Evolutionary conservation across 1,139 yeast genomes (phyloP).

Genomic region (Yueomyces sp.): DNA sequence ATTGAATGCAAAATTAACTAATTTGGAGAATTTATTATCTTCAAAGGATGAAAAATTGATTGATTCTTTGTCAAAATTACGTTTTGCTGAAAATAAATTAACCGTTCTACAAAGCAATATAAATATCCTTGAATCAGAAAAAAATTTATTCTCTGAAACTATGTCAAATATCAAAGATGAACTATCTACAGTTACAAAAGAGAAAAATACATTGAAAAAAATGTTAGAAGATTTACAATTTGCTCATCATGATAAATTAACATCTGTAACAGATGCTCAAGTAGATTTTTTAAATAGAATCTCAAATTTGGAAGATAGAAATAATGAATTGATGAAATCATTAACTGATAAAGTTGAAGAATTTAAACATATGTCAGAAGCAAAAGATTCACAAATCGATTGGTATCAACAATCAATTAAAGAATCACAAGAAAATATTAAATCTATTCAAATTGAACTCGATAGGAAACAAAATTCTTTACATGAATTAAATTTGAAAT

Average conservation of each 20-base stretch:
- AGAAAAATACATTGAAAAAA: conserved; percentile 47
- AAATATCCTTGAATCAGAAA: conserved; percentile 31
- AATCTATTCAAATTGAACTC: conserved; percentile 12
- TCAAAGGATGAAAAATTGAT: conserved; percentile 46
- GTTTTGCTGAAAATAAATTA: conserved; percentile 31
- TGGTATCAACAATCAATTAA: conserved; percentile 3
- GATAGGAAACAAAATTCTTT: conserved; percentile 7
- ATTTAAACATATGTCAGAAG: background rate
- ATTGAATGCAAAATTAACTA: conserved; percentile 30
- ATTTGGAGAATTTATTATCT: conserved; percentile 43
- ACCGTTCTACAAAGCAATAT: conserved; percentile 28
- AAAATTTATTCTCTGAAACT: conserved; percentile 34
- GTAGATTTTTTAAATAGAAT: background rate
- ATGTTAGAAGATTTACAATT: conserved; percentile 52
- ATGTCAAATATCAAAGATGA: conserved; percentile 46
- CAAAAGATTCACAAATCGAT: conserved; percentile 2
- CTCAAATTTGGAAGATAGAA: conserved; percentile 1
- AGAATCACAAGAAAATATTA: conserved; percentile 1
- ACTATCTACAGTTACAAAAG: conserved; percentile 40
- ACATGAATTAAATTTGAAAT: background rate
- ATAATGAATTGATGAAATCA: conserved; percentile 23
- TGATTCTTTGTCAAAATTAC: conserved; percentile 39
- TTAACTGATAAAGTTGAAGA: conserved; percentile 33
- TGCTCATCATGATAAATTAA: conserved; percentile 50
- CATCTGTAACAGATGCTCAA: conserved; percentile 38